Conservation (phyloP, 139 green algal genomes). For the Monoraphidium neglectum region DNA sequence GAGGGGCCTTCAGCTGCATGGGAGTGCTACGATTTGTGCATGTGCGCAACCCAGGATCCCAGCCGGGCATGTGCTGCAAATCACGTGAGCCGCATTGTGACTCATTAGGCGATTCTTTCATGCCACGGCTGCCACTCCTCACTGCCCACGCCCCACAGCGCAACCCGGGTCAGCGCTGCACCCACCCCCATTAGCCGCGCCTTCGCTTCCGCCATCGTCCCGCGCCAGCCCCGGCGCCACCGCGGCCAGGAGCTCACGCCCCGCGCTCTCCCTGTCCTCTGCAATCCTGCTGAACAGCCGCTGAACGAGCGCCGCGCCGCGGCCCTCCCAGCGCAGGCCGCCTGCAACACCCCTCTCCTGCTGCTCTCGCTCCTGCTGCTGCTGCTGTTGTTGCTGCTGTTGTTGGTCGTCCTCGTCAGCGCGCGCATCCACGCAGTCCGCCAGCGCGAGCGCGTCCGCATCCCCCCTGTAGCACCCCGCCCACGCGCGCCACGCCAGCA, state of each 20-base stretch:
- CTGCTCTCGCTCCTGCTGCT: constrained; percentile 4
- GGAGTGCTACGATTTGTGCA: too few relatives aligned
- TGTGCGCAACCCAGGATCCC: too few relatives aligned
- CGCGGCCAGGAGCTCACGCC: constrained; percentile 14
- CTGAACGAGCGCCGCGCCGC: background rate
- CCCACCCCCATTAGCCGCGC: background rate
- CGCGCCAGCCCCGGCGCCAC: constrained; percentile 3
- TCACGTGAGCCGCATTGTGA: too few relatives aligned
- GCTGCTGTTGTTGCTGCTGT: constrained; percentile 1
- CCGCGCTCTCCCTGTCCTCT: constrained; percentile 6
- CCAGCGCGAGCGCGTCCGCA: background rate
- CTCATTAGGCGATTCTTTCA: too few relatives aligned
- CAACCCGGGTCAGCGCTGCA: too few relatives aligned
- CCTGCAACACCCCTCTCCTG: background rate
- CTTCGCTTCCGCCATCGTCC: background rate
- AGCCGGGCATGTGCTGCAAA: too few relatives aligned
- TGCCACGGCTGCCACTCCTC: too few relatives aligned
- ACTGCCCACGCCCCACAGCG: too few relatives aligned
- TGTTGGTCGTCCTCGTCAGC: background rate
- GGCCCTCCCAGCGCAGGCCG: constrained; percentile 19
- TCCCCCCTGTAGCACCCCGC: background rate
- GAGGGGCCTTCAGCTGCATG: too few relatives aligned
- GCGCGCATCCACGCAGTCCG: background rate
- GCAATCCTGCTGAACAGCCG: constrained; percentile 18
- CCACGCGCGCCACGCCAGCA: background rate